Conservation (phyloP, 2,329 filamentous ascomycete species). For the Aspergillus felis region DNA sequence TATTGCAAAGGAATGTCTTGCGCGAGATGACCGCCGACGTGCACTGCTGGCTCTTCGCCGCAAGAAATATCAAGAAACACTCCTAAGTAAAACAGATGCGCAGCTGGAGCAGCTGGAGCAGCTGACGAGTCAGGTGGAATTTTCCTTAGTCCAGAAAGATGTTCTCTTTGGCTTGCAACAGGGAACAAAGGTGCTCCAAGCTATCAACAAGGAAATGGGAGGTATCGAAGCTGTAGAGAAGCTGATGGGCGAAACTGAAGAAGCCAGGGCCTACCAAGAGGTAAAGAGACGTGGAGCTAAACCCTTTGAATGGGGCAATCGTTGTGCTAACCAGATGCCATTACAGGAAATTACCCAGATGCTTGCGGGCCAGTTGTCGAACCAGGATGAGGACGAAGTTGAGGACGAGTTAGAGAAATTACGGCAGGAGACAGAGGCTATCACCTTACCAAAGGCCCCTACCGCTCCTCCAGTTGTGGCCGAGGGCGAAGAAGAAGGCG, state of each 20-base stretch:
- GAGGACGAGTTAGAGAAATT: constrained; percentile 89
- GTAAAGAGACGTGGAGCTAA: constrained; percentile 45
- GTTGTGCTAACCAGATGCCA: neutral
- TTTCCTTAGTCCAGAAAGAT: constrained; percentile 95
- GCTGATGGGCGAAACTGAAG: constrained; percentile 86
- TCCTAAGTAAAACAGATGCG: constrained; percentile 82
- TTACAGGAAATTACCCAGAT: constrained; percentile 84
- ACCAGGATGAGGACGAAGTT: constrained; percentile 95
- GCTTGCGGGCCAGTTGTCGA: constrained; percentile 81
- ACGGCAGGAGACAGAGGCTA: constrained; percentile 56
- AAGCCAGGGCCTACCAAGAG: constrained; percentile 87
- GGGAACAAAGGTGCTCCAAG: constrained; percentile 80
- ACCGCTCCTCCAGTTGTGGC: constrained; percentile 26
- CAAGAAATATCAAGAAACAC: constrained; percentile 94
- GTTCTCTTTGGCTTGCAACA: constrained; percentile 89
- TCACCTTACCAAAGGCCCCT: constrained; percentile 38
- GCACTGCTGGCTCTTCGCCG: constrained; percentile 84
- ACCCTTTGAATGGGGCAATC: neutral
- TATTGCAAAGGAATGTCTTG: constrained; percentile 78
- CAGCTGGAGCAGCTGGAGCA: constrained; percentile 93
- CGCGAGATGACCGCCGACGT: constrained; percentile 70
- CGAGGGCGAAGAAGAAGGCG: constrained; percentile 22
- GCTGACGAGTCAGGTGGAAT: constrained; percentile 85
- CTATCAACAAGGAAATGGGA: constrained; percentile 95
- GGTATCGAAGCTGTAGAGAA: constrained; percentile 92